Evolutionary conservation across 805 yeast species (phyloP).

Genomic region (Brettanomyces nanus): DNA sequence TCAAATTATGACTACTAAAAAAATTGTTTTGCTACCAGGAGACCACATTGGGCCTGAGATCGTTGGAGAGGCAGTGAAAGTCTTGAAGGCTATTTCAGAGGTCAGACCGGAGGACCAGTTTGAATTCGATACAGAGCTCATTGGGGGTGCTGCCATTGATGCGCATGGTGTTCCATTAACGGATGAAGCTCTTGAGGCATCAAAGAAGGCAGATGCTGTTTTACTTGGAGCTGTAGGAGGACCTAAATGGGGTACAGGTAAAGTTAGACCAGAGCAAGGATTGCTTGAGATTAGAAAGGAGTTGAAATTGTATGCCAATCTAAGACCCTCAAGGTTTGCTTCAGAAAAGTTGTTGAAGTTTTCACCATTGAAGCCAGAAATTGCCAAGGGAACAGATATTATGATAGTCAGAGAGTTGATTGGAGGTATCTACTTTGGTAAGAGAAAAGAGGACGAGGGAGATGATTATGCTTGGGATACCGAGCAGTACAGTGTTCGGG

Average conservation of each 20-base stretch:
- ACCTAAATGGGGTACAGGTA: constrained; percentile 98
- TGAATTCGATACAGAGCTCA: constrained; percentile 73
- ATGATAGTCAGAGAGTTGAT: constrained; percentile 93
- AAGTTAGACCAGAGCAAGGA: constrained; percentile 97
- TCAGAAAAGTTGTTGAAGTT: constrained; percentile 75
- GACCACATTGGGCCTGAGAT: constrained; percentile 96
- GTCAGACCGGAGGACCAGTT: constrained; percentile 53
- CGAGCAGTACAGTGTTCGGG: constrained; percentile 84
- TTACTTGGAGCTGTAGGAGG: constrained; percentile 98
- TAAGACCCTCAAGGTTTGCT: constrained; percentile 93
- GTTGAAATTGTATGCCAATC: constrained; percentile 86
- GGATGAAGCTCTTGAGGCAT: constrained; percentile 72
- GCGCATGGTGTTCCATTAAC: constrained; percentile 92
- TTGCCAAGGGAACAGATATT: constrained; percentile 86
- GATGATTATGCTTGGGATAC: constrained; percentile 87
- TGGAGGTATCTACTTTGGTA: constrained; percentile 98
- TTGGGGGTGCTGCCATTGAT: constrained; percentile 98
- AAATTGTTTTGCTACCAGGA: constrained; percentile 85
- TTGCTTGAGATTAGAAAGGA: constrained; percentile 90
- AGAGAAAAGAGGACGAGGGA: constrained; percentile 86
- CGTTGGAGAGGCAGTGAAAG: constrained; percentile 85
- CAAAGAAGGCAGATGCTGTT: constrained; percentile 90
- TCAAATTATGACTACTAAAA: constrained; percentile 35
- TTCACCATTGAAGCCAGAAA: constrained; percentile 80
- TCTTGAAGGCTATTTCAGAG: constrained; percentile 67